phyloP scores from a whole-genome alignment of 2,329 filamentous ascomycete genomes.

The Gliomastix tumulicola region DNA sequence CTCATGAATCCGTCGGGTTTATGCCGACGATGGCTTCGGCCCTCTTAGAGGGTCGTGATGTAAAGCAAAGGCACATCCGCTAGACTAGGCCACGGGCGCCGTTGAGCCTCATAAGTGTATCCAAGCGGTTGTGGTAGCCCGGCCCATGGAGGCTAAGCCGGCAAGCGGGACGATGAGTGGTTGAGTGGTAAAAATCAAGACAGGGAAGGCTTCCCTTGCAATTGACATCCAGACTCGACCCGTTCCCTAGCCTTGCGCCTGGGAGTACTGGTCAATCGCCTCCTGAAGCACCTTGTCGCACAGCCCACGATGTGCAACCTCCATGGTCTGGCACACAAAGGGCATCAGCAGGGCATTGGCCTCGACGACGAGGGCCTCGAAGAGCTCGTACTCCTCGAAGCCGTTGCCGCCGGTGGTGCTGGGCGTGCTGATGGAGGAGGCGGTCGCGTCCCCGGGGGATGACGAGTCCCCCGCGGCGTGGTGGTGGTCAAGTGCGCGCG shows the following conservation, averaged over 20 bases:
- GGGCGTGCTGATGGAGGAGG: constrained; percentile 16
- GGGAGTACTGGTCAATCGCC: constrained; percentile 12
- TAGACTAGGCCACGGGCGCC: too few species aligned
- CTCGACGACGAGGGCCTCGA: constrained; percentile 22
- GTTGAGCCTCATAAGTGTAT: too few species aligned
- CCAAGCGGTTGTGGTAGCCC: too few species aligned
- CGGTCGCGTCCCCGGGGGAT: too few species aligned
- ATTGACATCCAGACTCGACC: not conserved
- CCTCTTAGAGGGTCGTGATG: too few species aligned
- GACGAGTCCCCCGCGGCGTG: too few species aligned
- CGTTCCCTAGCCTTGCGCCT: constrained; percentile 1
- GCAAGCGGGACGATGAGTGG: not conserved
- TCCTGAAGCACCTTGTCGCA: constrained; percentile 21
- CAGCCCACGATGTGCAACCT: constrained; percentile 19
- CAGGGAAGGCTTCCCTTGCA: not conserved
- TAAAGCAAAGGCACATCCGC: too few species aligned
- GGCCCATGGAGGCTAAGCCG: too few species aligned
- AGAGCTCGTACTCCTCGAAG: constrained; percentile 20
- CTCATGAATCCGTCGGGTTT: too few species aligned
- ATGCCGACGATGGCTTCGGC: too few species aligned
- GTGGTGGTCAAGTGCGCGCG: constrained; percentile 8
- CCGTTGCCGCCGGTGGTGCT: constrained; percentile 10
- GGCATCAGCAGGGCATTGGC: constrained; percentile 25
- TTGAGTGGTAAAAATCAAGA: not conserved
- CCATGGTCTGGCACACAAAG: constrained; percentile 20